phyloP scores from a whole-genome alignment of 768 basidiomycete species.

The Suillus bovinus region DNA sequence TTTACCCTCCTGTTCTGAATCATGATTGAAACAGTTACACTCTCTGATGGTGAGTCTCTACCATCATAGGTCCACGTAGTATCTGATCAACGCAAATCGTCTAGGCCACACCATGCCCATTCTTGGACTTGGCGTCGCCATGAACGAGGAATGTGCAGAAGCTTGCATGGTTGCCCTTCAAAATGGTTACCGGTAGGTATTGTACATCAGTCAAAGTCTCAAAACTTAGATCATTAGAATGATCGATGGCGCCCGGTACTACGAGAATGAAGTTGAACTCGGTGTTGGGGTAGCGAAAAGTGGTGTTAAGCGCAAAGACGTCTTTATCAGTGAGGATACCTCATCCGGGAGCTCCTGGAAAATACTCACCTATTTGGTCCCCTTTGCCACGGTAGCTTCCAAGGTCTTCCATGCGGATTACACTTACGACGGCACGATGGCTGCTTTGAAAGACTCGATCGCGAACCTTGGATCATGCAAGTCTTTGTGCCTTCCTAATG shows the following conservation, averaged over 20 bases:
- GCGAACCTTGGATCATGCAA: slow-evolving; percentile 50
- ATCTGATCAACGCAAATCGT: neutral
- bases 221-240: slow-evolving; percentile 10
- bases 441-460: slow-evolving; percentile 57
- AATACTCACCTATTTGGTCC: neutral
- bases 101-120: slow-evolving; percentile 18
- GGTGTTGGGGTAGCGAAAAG: slow-evolving; percentile 53
- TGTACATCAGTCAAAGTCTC: neutral
- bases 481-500: slow-evolving; percentile 16
- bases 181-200: slow-evolving; percentile 12
- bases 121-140: slow-evolving; percentile 16
- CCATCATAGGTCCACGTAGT: too few species aligned
- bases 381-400: neutral
- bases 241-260: slow-evolving; percentile 63
- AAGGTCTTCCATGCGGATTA: slow-evolving; percentile 8
- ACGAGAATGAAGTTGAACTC: slow-evolving; percentile 58
- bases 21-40: slow-evolving; percentile 6
- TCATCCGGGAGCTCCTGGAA: neutral
- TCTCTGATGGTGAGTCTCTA: slow-evolving; percentile 6
- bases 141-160: slow-evolving; percentile 13
- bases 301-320: slow-evolving; percentile 47
- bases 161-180: slow-evolving; percentile 13
- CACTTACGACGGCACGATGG: slow-evolving; percentile 50
- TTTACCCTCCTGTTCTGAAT: neutral
- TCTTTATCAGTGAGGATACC: slow-evolving; percentile 59